Percentiles rank a stretch among this genome's conserved stretches.
These are phyloP conservation scores for Mytilinidion resinicola DNA, from an alignment of 495 filamentous ascomycete genomes.

Conservation along the genomic window DNA sequence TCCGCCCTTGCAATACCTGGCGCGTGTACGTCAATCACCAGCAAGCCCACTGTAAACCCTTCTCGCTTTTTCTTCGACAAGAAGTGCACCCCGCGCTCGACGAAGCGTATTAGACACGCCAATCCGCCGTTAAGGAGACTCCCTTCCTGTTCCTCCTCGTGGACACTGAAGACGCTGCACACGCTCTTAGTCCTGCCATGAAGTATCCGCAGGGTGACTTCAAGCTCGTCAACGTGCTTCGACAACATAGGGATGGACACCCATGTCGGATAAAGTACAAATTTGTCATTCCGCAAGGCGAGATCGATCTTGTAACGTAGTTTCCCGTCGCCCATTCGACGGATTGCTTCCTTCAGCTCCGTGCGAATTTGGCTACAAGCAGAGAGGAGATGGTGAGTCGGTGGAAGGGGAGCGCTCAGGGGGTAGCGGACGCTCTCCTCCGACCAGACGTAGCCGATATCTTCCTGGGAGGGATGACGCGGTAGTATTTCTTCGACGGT, in stretches of 20 bases:
- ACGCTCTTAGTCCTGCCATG: neutral
- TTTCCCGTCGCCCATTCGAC: neutral
- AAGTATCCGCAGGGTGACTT: neutral
- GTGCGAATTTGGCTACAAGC: neutral
- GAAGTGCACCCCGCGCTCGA: neutral
- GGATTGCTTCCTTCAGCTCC: neutral
- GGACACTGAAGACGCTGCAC: neutral
- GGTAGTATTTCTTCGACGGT: no score
- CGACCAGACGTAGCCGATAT: neutral
- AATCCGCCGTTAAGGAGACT: neutral
- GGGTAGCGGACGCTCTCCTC: neutral
- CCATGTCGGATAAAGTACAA: neutral
- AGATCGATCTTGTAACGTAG: neutral
- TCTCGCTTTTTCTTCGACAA: neutral
- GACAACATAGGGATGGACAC: neutral
- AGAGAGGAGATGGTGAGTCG: neutral
- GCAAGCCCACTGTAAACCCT: neutral
- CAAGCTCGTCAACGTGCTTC: neutral
- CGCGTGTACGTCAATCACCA: neutral
- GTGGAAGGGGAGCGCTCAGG: neutral
- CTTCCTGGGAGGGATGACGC: no score
- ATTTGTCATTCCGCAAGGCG: neutral
- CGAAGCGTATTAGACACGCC: neutral
- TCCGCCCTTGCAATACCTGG: neutral
- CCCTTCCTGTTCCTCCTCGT: neutral